Conservation (phyloP, 352 stramenopile species). For the Globisporangium uncinulatum region DNA sequence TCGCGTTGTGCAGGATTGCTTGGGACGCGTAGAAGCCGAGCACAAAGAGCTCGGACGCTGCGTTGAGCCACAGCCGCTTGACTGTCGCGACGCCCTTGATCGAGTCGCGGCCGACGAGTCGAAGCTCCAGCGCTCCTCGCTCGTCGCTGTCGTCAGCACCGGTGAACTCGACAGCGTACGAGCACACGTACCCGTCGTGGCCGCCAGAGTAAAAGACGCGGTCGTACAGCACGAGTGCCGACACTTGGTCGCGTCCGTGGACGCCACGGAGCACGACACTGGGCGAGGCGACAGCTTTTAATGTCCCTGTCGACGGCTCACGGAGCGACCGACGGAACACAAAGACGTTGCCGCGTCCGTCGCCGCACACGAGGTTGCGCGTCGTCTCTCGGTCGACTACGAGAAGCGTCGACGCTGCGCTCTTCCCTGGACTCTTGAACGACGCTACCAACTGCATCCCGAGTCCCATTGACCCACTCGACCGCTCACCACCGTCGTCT, state of each 20-base stretch:
- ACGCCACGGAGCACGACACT: slow-evolving; percentile 35
- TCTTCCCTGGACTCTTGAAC: slow-evolving; percentile 59
- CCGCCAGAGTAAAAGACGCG: slow-evolving; percentile 57
- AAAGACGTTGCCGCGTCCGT: slow-evolving; percentile 69
- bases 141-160: not conserved
- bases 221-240: slow-evolving; percentile 40
- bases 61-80: slow-evolving; percentile 51
- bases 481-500: not conserved
- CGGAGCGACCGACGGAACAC: slow-evolving; percentile 39
- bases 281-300: slow-evolving; percentile 7
- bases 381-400: slow-evolving; percentile 35
- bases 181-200: slow-evolving; percentile 81
- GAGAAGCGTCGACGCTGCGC: slow-evolving; percentile 38
- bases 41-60: slow-evolving; percentile 48
- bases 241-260: slow-evolving; percentile 67
- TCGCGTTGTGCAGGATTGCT: slow-evolving; percentile 71
- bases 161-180: slow-evolving; percentile 26
- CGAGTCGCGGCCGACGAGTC: slow-evolving; percentile 45
- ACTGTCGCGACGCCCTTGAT: slow-evolving; percentile 78
- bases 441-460: slow-evolving; percentile 31
- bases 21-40: slow-evolving; percentile 79
- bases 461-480: not conserved
- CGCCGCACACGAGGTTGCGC: slow-evolving; percentile 60
- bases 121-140: slow-evolving; percentile 23
- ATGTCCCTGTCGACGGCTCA: not conserved